phyloP scores from a whole-genome alignment of 495 filamentous ascomycete species.

The Ramalina peruviana region DNA sequence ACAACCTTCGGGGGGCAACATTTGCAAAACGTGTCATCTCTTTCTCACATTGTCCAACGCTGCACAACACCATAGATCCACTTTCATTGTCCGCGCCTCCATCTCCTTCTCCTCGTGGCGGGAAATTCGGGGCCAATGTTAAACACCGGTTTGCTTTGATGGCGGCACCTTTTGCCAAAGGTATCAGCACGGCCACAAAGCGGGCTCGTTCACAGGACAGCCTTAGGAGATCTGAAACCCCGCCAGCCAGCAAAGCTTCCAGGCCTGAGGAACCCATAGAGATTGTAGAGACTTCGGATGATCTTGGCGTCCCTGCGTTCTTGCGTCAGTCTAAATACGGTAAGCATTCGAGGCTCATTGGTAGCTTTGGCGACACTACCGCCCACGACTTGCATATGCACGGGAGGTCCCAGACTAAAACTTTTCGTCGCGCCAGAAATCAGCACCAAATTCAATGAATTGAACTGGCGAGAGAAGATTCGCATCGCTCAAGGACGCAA shows the following conservation, averaged over 20 bases:
- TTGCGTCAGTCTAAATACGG: slow-evolving; percentile 17
- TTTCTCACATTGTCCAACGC: too few relatives aligned
- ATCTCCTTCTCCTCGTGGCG: slow-evolving; percentile 1
- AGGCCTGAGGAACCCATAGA: slow-evolving; percentile 8
- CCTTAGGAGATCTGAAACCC: slow-evolving; percentile 28
- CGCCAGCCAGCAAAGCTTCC: slow-evolving; percentile 15
- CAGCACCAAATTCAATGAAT: slow-evolving; percentile 40
- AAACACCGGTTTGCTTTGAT: slow-evolving; percentile 7
- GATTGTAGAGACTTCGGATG: background rate
- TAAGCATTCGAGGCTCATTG: slow-evolving; percentile 8
- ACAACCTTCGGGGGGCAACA: background rate
- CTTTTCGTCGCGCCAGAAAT: slow-evolving; percentile 1
- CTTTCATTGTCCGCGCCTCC: background rate
- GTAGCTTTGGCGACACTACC: slow-evolving; percentile 11
- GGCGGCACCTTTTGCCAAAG: slow-evolving; percentile 10
- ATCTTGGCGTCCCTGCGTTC: slow-evolving; percentile 13
- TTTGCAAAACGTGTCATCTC: too few relatives aligned
- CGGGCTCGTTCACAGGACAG: slow-evolving; percentile 17
- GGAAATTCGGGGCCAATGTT: slow-evolving; percentile 3
- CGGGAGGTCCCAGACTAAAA: slow-evolving; percentile 1
- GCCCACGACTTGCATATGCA: slow-evolving; percentile 3
- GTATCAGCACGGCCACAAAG: slow-evolving; percentile 12
- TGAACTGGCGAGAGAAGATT: slow-evolving; percentile 47
- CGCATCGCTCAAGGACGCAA: slow-evolving; percentile 32
- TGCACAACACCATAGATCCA: background rate